Percentiles rank a stretch among this genome's conserved stretches.
Conservation (phyloP, 208 protist genomes). For the Trypanosoma mega region DNA sequence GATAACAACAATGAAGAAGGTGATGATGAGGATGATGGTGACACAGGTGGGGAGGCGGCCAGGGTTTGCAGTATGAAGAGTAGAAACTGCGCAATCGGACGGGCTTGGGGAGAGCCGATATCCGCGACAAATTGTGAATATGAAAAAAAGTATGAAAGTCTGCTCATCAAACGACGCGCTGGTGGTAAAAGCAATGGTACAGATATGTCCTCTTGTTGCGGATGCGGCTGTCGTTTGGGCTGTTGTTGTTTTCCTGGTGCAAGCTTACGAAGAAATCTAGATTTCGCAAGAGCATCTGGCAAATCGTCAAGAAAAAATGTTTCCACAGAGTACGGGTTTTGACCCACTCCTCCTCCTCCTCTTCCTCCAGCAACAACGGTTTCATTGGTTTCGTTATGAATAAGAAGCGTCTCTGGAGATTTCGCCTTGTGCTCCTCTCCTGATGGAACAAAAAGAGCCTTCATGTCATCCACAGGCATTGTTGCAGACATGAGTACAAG, state of each 20-base stretch:
- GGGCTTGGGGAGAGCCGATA: slow-evolving; percentile 30
- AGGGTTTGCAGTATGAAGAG: slow-evolving; percentile 52
- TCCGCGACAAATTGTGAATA: slow-evolving; percentile 20
- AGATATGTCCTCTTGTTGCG: no score
- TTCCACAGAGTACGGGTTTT: slow-evolving; percentile 44
- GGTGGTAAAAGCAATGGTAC: slow-evolving; percentile 3
- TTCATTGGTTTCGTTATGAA: neutral
- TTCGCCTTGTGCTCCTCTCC: neutral
- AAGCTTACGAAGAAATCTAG: slow-evolving; percentile 6
- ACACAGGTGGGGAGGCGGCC: slow-evolving; percentile 16
- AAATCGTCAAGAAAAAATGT: slow-evolving; percentile 78
- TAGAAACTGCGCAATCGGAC: slow-evolving; percentile 38
- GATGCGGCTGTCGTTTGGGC: no score
- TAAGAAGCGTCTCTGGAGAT: neutral
- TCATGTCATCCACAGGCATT: slow-evolving; percentile 45
- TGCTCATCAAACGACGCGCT: slow-evolving; percentile 25
- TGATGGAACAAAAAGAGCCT: slow-evolving; percentile 31
- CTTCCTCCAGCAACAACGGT: no score
- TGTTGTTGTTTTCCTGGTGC: neutral
- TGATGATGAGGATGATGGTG: no score
- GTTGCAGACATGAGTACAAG: slow-evolving; percentile 81
- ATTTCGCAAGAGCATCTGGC: slow-evolving; percentile 11
- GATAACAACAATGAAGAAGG: no score
- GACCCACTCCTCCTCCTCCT: no score
- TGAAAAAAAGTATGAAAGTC: slow-evolving; percentile 29